phyloP scores from a whole-genome alignment of 1,284 basidiomycete genomes.

The Microstroma glucosiphilum region DNA sequence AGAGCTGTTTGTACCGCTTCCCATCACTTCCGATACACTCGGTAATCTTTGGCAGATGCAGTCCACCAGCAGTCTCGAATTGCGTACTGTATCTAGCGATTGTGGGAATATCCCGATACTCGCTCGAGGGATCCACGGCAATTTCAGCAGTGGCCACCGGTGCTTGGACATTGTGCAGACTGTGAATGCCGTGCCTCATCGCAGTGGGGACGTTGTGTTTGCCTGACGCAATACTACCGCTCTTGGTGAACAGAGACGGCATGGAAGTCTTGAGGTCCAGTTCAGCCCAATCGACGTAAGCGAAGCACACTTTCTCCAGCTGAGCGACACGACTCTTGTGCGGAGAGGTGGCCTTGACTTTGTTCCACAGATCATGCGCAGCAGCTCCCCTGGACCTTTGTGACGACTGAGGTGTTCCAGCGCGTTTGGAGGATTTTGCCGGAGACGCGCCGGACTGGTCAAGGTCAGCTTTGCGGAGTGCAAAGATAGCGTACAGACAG shows the following conservation, averaged over 20 bases:
- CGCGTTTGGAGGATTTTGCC: constrained; percentile 52
- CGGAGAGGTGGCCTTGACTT: constrained; percentile 56
- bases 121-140: constrained; percentile 64
- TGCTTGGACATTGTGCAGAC: constrained; percentile 24
- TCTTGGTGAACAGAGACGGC: constrained; percentile 20
- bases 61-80: constrained; percentile 70
- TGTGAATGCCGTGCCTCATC: constrained; percentile 9
- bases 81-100: constrained; percentile 57
- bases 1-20: constrained; percentile 70
- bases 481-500: constrained; percentile 80
- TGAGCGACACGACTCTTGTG: constrained; percentile 55
- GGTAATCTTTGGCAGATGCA: constrained; percentile 76
- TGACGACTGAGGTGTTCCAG: constrained; percentile 65
- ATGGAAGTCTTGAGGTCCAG: constrained; percentile 55
- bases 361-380: constrained; percentile 65
- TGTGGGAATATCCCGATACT: constrained; percentile 58
- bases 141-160: constrained; percentile 73
- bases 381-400: constrained; percentile 63
- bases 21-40: constrained; percentile 68
- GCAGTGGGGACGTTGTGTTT: constrained; percentile 17
- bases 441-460: constrained; percentile 13
- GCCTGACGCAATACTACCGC: constrained; percentile 25
- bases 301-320: constrained; percentile 65
- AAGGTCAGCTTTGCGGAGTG: constrained; percentile 48
- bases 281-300: constrained; percentile 75